Conservation (phyloP, 2,329 filamentous ascomycete genomes). For the Calonectria pauciramosa region DNA sequence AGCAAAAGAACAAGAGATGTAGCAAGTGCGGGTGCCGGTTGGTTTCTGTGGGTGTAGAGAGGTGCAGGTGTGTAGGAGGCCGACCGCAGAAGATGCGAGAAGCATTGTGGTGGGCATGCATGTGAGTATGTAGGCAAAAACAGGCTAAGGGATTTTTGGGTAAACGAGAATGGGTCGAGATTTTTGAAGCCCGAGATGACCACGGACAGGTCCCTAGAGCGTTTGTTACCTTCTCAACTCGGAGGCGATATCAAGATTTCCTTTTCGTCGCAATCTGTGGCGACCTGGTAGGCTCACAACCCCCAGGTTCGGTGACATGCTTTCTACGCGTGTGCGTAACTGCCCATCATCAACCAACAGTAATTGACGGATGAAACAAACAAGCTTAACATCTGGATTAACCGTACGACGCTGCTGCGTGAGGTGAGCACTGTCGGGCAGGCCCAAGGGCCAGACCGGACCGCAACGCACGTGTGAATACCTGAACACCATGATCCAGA, state of each 20-base stretch:
- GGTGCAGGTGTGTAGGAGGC: too few species aligned
- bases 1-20: not conserved
- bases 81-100: not conserved
- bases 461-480: not conserved
- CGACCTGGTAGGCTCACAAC: not conserved
- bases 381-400: not conserved
- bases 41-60: not conserved
- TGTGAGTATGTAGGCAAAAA: not conserved
- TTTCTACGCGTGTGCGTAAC: not conserved
- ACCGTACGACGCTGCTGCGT: not conserved
- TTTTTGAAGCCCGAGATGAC: not conserved
- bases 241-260: not conserved
- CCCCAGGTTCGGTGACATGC: not conserved
- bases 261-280: not conserved
- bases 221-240: not conserved
- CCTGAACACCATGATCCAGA: not conserved
- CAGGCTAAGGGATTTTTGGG: not conserved
- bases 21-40: not conserved
- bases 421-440: not conserved
- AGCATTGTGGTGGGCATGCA: not conserved
- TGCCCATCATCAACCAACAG: not conserved
- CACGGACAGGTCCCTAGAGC: not conserved
- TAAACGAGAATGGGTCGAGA: not conserved
- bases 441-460: not conserved
- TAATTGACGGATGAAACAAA: not conserved